Base-by-base conservation (phyloP, 768 basidiomycete species). In the Galerina marginata region DNA sequence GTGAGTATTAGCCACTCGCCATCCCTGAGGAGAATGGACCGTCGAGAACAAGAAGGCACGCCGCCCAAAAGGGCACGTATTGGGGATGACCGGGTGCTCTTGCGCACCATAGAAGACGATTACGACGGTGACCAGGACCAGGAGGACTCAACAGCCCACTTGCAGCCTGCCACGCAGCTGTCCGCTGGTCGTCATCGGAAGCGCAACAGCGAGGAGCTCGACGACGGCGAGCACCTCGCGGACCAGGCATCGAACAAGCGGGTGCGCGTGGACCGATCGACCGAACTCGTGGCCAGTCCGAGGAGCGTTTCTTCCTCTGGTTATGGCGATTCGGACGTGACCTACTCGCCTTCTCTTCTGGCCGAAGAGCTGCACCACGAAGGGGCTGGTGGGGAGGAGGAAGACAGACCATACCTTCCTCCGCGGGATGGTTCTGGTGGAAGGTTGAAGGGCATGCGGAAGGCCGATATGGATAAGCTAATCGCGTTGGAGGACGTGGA, bases 121-220 rank as follows among this genome's bases (percentile, higher is more conserved):
- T 33, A 33, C 29, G 29, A 33, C 29, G 29, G 29, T 7, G 29
- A 33, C 7, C 29, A 33, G 29, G 29, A 33, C 29, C 29, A 33
- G 29, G 29, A 33, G 29, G 29, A 5, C 33, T 20, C 16, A 33
- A 33, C 54, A 25, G 20, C 54, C 46, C 57, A 38, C 62, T 26
- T 62, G 14, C 9, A 10, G 62, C 15, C 66, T 69, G 46, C 67
- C 73, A 29, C 57, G 6, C 53, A 58, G 2, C 61, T 66, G 3
- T 55, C 66, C 2, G 63, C 60, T 6, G 43, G 65, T 15, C 72
- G 77, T 16, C 68, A 77, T 64, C 72, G 77, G 58, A 85, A 85
- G 61, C 77, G 83, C 20, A 78, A 79, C 38, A 85, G 83, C 36
- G 83, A 83, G 61, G 83, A 85, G 63, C 71, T 84, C 20, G 79